Conservation (phyloP, 163 green algal species). For the Scenedesmus sp. region DNA sequence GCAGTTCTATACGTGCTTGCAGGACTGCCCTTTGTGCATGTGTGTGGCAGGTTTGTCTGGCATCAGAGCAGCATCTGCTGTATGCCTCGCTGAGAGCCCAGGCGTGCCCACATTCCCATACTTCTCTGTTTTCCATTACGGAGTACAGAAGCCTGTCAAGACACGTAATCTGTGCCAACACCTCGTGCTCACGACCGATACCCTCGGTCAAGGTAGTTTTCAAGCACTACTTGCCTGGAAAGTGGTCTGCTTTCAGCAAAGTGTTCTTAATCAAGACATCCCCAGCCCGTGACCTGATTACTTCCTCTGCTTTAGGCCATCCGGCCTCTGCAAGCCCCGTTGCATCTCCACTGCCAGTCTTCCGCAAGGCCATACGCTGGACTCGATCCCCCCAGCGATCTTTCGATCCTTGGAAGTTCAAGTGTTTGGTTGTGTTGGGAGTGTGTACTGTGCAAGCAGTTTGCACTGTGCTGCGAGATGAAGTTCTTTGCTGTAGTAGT, state of each 20-base stretch:
- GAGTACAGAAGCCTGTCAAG: neutral
- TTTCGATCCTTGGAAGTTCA: neutral
- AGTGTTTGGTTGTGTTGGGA: neutral
- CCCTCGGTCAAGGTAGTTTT: neutral
- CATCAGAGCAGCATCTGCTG: slow-evolving; percentile 1
- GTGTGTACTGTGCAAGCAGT: neutral
- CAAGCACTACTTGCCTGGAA: slow-evolving; percentile 73
- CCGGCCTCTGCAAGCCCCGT: neutral
- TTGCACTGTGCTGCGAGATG: neutral
- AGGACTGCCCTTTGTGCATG: neutral
- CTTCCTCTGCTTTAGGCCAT: slow-evolving; percentile 62
- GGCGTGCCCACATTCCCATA: neutral
- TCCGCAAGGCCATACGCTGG: slow-evolving; percentile 41
- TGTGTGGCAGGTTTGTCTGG: neutral
- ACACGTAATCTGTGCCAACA: neutral
- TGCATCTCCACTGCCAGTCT: slow-evolving; percentile 21
- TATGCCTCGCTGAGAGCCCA: neutral
- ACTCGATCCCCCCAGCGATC: neutral
- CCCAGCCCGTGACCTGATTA: slow-evolving; percentile 76
- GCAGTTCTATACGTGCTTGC: neutral
- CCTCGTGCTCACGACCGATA: neutral
- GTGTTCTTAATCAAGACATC: slow-evolving; percentile 93
- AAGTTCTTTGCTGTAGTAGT: neutral
- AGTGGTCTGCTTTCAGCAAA: slow-evolving; percentile 95
- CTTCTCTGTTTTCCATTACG: neutral